Evolutionary conservation across 371 early-diverging fungal species (phyloP).

Genomic region (Syncephalastrum monosporum): DNA sequence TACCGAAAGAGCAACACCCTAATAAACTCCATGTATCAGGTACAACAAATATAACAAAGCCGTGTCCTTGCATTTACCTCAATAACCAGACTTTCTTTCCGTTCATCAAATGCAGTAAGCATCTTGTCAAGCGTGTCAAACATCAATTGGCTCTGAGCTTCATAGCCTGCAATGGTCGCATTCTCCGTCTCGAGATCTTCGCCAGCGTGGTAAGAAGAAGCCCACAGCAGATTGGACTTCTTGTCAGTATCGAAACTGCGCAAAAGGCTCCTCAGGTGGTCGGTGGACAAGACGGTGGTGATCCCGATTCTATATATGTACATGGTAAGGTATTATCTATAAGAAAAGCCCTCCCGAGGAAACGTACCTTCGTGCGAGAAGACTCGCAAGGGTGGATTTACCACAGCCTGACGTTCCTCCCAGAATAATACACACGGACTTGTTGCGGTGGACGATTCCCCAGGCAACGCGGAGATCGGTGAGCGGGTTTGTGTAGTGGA

Average conservation of each 20-base stretch:
- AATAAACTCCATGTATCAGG: neutral
- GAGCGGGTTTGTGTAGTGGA: slow-evolving; percentile 22
- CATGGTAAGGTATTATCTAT: neutral
- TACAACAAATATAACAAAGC: neutral
- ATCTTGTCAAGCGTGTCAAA: slow-evolving; percentile 30
- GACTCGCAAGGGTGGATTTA: slow-evolving; percentile 36
- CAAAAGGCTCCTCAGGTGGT: slow-evolving; percentile 36
- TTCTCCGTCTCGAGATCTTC: slow-evolving; percentile 8
- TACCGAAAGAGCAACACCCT: slow-evolving; percentile 42
- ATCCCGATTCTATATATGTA: slow-evolving; percentile 24
- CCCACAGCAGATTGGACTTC: slow-evolving; percentile 25
- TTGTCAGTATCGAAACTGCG: slow-evolving; percentile 34
- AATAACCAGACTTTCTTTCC: slow-evolving; percentile 35
- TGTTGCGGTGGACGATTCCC: slow-evolving; percentile 24
- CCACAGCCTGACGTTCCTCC: slow-evolving; percentile 38
- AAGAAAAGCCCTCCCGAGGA: neutral
- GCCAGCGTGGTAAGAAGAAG: slow-evolving; percentile 37
- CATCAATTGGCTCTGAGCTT: slow-evolving; percentile 35
- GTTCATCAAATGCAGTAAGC: slow-evolving; percentile 16
- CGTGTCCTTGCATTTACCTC: slow-evolving; percentile 18
- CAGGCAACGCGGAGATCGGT: slow-evolving; percentile 31
- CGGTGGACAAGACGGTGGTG: slow-evolving; percentile 37
- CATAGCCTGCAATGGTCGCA: slow-evolving; percentile 26
- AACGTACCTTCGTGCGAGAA: slow-evolving; percentile 25
- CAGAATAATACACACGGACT: slow-evolving; percentile 33